Evolutionary conservation across 2,329 filamentous ascomycete species (phyloP), one percentile per base, ranked within the genome.

Genomic region (Chaetomium olivaceum): DNA sequence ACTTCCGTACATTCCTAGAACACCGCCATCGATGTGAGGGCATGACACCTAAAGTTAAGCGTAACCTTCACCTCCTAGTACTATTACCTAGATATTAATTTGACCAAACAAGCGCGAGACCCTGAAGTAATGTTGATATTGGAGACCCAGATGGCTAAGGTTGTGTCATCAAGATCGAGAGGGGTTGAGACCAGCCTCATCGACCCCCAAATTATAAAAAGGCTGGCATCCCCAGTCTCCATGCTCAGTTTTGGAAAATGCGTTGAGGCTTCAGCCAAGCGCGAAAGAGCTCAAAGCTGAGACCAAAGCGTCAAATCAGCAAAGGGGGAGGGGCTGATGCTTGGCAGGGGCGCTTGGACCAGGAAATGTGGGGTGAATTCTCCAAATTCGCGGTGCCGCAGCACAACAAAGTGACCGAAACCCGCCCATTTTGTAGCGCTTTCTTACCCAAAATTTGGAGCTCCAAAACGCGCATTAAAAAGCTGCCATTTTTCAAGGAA

Each of bases 371-470:
- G 59, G 66, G 52, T 61, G 6, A 6, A 43, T 57, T 29, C 39
- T 58, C 51, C 65, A 60, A 60, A 68, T 68, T 67, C 64, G 64
- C 61, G 16, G 39, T 43, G 67, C 62, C 27, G 61, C 68, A 66
- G 46, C 51, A 57, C 58, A 39, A 62, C 63, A 71, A 48, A 67
- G 63, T 62, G 33, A 54, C 33, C 39, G 27, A 62, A 67, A 67
- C 48, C 64, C 64, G 59, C 61, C 61, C 60, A 64, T 70, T 69
- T 64, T 64, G 59, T 27, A 46, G 64, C 61, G 51, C 19, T 59
- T 66, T 67, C 50, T 58, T 31, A 52, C 48, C 58, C 58, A 25
- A 61, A n/a, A 54, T 61, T 61, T n/a, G 46, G 48, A 46, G 64
- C 63, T 58, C 39, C 64, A 62, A 67, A 69, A 65, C 51, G 51